phyloP scores from a whole-genome alignment of 2,329 filamentous ascomycete genomes.

The Periconia digitata region DNA sequence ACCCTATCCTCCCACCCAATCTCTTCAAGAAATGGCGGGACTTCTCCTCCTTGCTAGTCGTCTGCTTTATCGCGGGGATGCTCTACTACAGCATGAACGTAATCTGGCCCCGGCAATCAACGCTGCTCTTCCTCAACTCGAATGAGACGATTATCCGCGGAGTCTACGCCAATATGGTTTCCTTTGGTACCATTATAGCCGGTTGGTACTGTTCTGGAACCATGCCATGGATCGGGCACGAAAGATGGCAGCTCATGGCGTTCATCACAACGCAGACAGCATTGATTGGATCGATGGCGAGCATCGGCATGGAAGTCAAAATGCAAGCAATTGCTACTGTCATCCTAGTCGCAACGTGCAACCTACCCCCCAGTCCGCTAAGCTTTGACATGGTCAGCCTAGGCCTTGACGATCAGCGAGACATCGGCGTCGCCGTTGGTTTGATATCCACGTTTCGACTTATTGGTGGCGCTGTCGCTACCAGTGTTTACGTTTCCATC shows the following conservation, averaged over 20 bases:
- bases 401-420: conserved; percentile 38
- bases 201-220: conserved; percentile 29
- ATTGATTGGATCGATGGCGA: conserved; percentile 40
- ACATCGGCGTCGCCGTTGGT: conserved; percentile 44
- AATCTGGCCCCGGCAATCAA: conserved; percentile 26
- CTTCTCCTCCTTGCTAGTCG: conserved; percentile 20
- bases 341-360: conserved; percentile 32
- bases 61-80: conserved; percentile 25
- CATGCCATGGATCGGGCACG: conserved; percentile 37
- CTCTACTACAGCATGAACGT: conserved; percentile 32
- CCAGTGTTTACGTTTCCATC: conserved; percentile 44
- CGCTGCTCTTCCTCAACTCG: conserved; percentile 19
- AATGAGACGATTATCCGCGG: conserved; percentile 25
- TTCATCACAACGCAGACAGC: conserved; percentile 39
- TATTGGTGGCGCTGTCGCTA: conserved; percentile 42
- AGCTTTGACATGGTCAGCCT: conserved; percentile 42
- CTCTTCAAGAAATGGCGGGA: conserved; percentile 23
- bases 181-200: conserved; percentile 32
- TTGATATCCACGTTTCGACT: conserved; percentile 42
- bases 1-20: conserved; percentile 34
- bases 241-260: conserved; percentile 42
- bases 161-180: conserved; percentile 26
- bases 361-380: conserved; percentile 34
- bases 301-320: conserved; percentile 34
- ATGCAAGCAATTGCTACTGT: conserved; percentile 41